Evolutionary conservation across 176 grass and related monocot species (phyloP).

Genomic region (Eragrostis curvula): DNA sequence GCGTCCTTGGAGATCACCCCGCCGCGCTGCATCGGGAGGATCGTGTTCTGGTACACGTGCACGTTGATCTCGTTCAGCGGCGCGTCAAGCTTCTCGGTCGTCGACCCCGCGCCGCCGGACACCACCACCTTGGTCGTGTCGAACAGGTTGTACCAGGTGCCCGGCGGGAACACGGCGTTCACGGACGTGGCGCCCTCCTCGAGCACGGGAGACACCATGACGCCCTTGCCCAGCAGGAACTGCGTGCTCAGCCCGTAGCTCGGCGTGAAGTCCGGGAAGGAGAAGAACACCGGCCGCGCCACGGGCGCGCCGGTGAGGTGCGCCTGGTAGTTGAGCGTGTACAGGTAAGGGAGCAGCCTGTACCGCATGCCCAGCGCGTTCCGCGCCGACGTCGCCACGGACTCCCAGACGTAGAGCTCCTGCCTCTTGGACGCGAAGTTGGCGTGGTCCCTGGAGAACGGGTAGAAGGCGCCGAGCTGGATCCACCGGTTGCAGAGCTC

Average conservation of each 20-base stretch:
- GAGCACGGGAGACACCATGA: constrained; percentile 88
- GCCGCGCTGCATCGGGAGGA: constrained; percentile 89
- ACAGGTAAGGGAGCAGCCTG: constrained; percentile 77
- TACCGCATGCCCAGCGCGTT: constrained; percentile 83
- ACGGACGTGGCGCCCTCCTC: constrained; percentile 68
- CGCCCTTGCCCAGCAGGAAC: constrained; percentile 71
- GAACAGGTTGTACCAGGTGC: constrained; percentile 94
- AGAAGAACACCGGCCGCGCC: constrained; percentile 84
- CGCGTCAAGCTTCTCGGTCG: constrained; percentile 56
- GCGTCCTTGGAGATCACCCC: constrained; percentile 69
- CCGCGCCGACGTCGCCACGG: constrained; percentile 74
- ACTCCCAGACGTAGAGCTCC: constrained; percentile 84
- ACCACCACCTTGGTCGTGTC: constrained; percentile 67
- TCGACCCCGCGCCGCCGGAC: constrained; percentile 32
- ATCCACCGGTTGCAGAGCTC: constrained; percentile 98
- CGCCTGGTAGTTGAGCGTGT: constrained; percentile 85
- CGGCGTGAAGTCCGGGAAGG: constrained; percentile 78
- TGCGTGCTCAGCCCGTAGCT: constrained; percentile 82
- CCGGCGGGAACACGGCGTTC: constrained; percentile 72
- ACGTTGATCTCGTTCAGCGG: constrained; percentile 84
- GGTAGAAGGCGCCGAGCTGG: constrained; percentile 93
- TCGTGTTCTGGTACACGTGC: constrained; percentile 74
- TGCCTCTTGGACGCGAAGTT: constrained; percentile 85
- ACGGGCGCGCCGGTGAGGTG: constrained; percentile 78
- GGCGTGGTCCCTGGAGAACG: constrained; percentile 92